Conservation (phyloP, 2,329 filamentous ascomycete genomes). For the Cladophialophora immunda region DNA sequence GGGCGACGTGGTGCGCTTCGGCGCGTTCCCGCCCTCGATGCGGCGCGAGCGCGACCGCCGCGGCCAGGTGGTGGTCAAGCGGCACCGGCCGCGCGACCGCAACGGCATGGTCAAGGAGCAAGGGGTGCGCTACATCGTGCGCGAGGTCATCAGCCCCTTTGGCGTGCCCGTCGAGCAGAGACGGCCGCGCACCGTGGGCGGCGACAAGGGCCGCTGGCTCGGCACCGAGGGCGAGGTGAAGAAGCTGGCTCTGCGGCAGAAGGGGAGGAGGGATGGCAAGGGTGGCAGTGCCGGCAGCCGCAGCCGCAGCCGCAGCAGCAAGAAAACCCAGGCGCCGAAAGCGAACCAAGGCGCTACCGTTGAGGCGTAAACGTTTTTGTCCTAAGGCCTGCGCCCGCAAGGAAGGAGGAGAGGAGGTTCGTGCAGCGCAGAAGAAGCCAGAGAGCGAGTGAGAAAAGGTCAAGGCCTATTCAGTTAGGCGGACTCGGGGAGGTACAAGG, state of each 20-base stretch:
- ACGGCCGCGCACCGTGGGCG: slow-evolving; percentile 16
- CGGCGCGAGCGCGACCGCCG: slow-evolving; percentile 21
- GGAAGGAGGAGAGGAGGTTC: not conserved
- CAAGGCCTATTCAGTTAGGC: too few relatives aligned
- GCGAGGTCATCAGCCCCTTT: slow-evolving; percentile 38
- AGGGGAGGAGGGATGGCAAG: slow-evolving; percentile 13
- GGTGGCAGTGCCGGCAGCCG: not conserved
- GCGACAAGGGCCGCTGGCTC: slow-evolving; percentile 24
- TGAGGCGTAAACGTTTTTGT: not conserved
- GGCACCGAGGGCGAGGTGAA: slow-evolving; percentile 30
- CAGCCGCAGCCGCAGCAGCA: too few relatives aligned
- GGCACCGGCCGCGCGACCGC: slow-evolving; percentile 13
- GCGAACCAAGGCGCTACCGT: not conserved
- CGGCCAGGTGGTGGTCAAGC: slow-evolving; percentile 23
- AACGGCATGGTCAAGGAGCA: slow-evolving; percentile 13
- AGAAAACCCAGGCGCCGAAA: not conserved
- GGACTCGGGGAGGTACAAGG: too few relatives aligned
- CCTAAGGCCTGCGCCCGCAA: too few relatives aligned
- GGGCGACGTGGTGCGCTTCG: slow-evolving; percentile 39
- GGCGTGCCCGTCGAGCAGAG: slow-evolving; percentile 34
- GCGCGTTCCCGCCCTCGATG: slow-evolving; percentile 30
- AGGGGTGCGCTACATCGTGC: slow-evolving; percentile 33
- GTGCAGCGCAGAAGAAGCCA: too few relatives aligned
- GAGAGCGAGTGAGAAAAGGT: too few relatives aligned
- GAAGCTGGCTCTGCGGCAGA: slow-evolving; percentile 23